A percentile compares a stretch with the other conserved stretches of the same genome.
These are phyloP conservation scores for Xylariaceae sp. DNA, from an alignment of 2,329 filamentous ascomycete species.

Conservation along the genomic window DNA sequence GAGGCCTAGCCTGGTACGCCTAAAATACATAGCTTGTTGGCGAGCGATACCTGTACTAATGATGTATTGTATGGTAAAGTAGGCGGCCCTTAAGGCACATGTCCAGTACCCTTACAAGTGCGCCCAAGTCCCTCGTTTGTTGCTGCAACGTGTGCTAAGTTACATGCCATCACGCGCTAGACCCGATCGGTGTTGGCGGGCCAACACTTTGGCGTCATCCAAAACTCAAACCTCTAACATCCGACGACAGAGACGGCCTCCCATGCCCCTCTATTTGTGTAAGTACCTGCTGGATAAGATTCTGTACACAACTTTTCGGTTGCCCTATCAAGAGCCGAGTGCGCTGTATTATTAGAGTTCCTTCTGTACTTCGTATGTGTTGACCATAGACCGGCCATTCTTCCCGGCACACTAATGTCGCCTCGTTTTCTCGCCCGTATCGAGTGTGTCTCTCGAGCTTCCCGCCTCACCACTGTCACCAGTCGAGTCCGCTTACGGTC, in stretches of 20 bases:
- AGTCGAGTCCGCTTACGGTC: conserved; percentile 24
- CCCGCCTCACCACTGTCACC: conserved; percentile 19
- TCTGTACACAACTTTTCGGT: neutral
- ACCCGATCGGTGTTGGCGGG: conserved; percentile 8
- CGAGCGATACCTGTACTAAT: too few relatives aligned
- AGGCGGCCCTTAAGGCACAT: too few relatives aligned
- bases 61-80: too few relatives aligned
- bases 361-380: conserved; percentile 5
- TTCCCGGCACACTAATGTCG: conserved; percentile 26
- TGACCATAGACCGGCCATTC: neutral
- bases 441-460: conserved; percentile 27
- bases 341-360: neutral
- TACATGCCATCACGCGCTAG: conserved; percentile 7
- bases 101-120: too few relatives aligned
- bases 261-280: too few relatives aligned
- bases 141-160: neutral
- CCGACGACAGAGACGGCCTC: neutral
- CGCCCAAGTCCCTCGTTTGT: neutral
- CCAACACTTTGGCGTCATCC: conserved; percentile 8
- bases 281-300: neutral
- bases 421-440: conserved; percentile 25
- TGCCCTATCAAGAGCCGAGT: neutral
- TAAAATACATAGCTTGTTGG: too few relatives aligned
- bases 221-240: neutral
- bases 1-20: too few relatives aligned